A percentile compares a stretch with the other conserved stretches of the same genome.
These are phyloP conservation scores for Mucor lusitanicus DNA, from an alignment of 371 early-diverging fungal species.

Conservation along the genomic window DNA sequence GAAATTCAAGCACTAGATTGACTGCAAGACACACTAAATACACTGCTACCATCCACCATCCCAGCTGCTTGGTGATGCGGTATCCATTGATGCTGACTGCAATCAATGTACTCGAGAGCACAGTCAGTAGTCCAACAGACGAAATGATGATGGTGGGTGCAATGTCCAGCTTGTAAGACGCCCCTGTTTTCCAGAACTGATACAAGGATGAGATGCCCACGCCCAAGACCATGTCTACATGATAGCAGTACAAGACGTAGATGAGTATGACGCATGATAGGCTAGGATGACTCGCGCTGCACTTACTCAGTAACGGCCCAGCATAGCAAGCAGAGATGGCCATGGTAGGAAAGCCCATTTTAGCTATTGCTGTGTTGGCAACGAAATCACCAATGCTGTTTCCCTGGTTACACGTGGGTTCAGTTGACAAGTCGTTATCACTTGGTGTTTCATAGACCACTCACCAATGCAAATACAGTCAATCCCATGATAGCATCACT, in stretches of 20 bases:
- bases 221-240: constrained; percentile 74
- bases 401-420: constrained; percentile 58
- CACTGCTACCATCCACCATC: constrained; percentile 53
- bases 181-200: constrained; percentile 44
- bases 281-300: too few species aligned
- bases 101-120: constrained; percentile 51
- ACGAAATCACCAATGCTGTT: constrained; percentile 86
- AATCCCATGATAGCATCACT: constrained; percentile 85
- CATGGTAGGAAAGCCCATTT: constrained; percentile 86
- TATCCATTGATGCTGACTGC: constrained; percentile 57
- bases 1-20: constrained; percentile 54
- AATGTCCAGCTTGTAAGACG: constrained; percentile 47
- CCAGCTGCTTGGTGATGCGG: constrained; percentile 45
- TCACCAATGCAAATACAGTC: constrained; percentile 81
- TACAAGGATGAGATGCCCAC: constrained; percentile 70
- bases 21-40: constrained; percentile 49
- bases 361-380: constrained; percentile 81
- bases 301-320: constrained; percentile 72
- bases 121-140: constrained; percentile 45
- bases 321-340: constrained; percentile 87
- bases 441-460: too few species aligned
- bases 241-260: too few species aligned
- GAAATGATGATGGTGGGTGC: constrained; percentile 61
- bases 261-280: too few species aligned
- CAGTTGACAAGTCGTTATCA: too few species aligned